phyloP scores from a whole-genome alignment of 495 filamentous ascomycete species.

The Trichoderma parareesei region DNA sequence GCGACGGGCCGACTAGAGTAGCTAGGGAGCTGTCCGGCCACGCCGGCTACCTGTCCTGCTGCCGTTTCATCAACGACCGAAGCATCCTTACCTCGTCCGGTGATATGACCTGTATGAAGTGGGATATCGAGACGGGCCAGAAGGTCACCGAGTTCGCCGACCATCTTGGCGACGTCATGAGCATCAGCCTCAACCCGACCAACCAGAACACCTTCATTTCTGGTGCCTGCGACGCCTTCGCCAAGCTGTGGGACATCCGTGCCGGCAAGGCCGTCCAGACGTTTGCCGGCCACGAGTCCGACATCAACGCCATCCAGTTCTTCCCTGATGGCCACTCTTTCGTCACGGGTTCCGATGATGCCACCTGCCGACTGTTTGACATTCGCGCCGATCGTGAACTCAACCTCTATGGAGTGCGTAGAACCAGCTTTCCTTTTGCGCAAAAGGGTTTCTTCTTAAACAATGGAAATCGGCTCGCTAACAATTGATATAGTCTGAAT shows the following conservation, averaged over 20 bases:
- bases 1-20: slow-evolving; percentile 92
- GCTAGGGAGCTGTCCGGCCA: slow-evolving; percentile 95
- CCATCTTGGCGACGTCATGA: slow-evolving; percentile 98
- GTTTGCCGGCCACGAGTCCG: slow-evolving; percentile 95
- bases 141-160: slow-evolving; percentile 98
- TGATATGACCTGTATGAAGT: slow-evolving; percentile 99
- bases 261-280: slow-evolving; percentile 98
- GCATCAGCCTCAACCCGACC: slow-evolving; percentile 97
- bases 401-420: slow-evolving; percentile 86
- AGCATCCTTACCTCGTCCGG: slow-evolving; percentile 96
- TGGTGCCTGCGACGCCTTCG: slow-evolving; percentile 95
- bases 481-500: slow-evolving; percentile 64
- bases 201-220: slow-evolving; percentile 99
- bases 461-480: slow-evolving; percentile 11
- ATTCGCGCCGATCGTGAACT: slow-evolving; percentile 94
- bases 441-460: not conserved
- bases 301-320: slow-evolving; percentile 99
- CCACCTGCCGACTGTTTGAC: slow-evolving; percentile 94
- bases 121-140: slow-evolving; percentile 95
- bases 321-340: slow-evolving; percentile 99
- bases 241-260: slow-evolving; percentile 97
- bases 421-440: not conserved
- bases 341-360: slow-evolving; percentile 96
- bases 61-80: slow-evolving; percentile 97
- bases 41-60: slow-evolving; percentile 96